Evolutionary conservation across 1,139 yeast species (phyloP).

Genomic region (Blastobotrys serpentis): DNA sequence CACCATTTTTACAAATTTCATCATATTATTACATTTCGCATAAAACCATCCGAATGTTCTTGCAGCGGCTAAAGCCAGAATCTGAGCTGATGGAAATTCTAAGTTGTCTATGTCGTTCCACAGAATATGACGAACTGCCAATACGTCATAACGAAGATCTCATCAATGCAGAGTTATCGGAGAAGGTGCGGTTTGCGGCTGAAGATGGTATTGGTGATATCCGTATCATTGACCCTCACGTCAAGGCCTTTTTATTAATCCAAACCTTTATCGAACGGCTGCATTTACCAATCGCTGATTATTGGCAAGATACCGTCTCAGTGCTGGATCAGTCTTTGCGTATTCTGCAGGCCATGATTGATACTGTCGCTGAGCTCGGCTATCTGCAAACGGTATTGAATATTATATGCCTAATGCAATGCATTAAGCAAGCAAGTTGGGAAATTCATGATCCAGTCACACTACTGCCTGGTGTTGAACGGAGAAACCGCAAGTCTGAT

Average conservation of each 20-base stretch:
- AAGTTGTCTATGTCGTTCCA: conserved; percentile 70
- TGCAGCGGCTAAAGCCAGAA: conserved; percentile 50
- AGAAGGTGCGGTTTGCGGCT: conserved; percentile 71
- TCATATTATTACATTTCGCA: conserved; percentile 94
- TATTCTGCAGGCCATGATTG: conserved; percentile 88
- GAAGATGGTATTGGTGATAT: conserved; percentile 45
- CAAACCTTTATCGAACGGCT: conserved; percentile 86
- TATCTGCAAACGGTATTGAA: conserved; percentile 57
- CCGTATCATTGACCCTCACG: conserved; percentile 92
- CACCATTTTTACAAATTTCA: conserved; percentile 81
- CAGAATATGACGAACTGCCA: conserved; percentile 89
- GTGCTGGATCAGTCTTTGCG: conserved; percentile 93
- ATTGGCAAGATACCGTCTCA: conserved; percentile 88
- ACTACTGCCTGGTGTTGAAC: conserved; percentile 66
- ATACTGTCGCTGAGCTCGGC: conserved; percentile 84
- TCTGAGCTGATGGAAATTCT: conserved; percentile 69
- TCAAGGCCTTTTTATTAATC: conserved; percentile 77
- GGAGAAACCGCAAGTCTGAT: conserved; percentile 16
- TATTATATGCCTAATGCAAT: conserved; percentile 73
- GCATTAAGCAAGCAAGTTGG: conserved; percentile 88
- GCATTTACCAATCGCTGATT: conserved; percentile 92
- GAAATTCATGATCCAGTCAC: conserved; percentile 70
- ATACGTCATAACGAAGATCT: conserved; percentile 95
- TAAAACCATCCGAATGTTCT: conserved; percentile 71
- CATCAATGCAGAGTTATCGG: conserved; percentile 86